phyloP scores from a whole-genome alignment of 2,329 filamentous ascomycete species.

The Aureobasidium pullulans region DNA sequence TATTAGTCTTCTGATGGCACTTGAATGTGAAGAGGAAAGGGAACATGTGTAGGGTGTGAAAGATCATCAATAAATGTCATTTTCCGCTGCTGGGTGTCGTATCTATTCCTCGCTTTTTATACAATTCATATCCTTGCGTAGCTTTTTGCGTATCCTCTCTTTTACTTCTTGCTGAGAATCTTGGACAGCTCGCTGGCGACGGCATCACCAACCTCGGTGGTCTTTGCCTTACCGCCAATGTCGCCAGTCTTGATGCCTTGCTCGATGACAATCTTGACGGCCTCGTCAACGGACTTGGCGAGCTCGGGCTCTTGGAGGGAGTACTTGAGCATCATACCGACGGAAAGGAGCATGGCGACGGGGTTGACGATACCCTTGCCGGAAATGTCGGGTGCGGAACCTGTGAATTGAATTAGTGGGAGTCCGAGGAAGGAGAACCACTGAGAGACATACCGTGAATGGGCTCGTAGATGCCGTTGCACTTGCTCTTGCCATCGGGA shows the following conservation, averaged over 20 bases:
- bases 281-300: conserved; percentile 70
- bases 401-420: conserved; percentile 32
- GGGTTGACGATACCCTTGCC: conserved; percentile 90
- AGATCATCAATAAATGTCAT: neutral
- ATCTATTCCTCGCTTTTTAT: conserved; percentile 2
- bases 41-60: neutral
- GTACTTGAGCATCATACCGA: conserved; percentile 95
- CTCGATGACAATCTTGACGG: conserved; percentile 74
- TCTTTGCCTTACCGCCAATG: conserved; percentile 70
- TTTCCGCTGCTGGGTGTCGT: neutral
- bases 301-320: conserved; percentile 73
- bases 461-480: conserved; percentile 95
- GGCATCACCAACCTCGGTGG: conserved; percentile 74
- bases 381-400: conserved; percentile 87
- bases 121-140: neutral
- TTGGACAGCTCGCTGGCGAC: conserved; percentile 66
- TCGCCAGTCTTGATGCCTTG: conserved; percentile 72
- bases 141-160: neutral
- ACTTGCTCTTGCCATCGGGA: conserved; percentile 73
- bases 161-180: conserved; percentile 44
- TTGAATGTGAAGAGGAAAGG: too few relatives aligned
- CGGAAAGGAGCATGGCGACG: conserved; percentile 80
- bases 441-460: conserved; percentile 64
- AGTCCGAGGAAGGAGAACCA: too few relatives aligned
- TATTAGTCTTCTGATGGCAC: too few relatives aligned